phyloP scores from a whole-genome alignment of 176 grass and related monocot species.

The Carex cristatella region DNA sequence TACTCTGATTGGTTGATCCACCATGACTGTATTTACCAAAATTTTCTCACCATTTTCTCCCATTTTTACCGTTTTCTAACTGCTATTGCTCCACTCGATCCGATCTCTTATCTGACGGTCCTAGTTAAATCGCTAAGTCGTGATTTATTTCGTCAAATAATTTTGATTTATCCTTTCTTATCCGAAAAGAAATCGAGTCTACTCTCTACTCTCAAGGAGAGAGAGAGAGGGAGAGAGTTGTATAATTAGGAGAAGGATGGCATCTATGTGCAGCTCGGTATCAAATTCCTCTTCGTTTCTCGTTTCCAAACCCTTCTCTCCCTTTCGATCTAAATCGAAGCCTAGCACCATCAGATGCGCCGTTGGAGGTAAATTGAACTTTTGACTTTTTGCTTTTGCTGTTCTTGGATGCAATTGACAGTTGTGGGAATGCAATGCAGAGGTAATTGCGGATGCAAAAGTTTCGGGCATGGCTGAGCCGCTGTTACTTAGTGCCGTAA shows the following conservation, averaged over 20 bases:
- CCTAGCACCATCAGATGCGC: slow-evolving; percentile 44
- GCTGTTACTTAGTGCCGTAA: slow-evolving; percentile 76
- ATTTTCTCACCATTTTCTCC: not conserved
- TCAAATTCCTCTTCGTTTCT: slow-evolving; percentile 46
- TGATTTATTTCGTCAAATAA: not conserved
- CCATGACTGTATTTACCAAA: not conserved
- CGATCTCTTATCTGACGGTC: slow-evolving; percentile 10
- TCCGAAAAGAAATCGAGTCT: slow-evolving; percentile 11
- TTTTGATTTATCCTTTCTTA: slow-evolving; percentile 8
- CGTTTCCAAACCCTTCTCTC: slow-evolving; percentile 30
- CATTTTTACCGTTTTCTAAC: not conserved
- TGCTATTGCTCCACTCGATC: not conserved
- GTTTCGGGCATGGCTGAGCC: slow-evolving; percentile 49
- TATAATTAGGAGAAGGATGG: slow-evolving; percentile 34
- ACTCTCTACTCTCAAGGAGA: not conserved
- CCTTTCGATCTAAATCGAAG: slow-evolving; percentile 27
- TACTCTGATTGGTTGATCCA: slow-evolving; percentile 1
- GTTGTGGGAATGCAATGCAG: slow-evolving; percentile 30
- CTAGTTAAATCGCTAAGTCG: not conserved
- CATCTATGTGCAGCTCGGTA: slow-evolving; percentile 56
- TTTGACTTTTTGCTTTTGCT: not conserved
- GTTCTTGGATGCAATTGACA: not conserved
- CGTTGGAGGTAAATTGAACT: slow-evolving; percentile 50
- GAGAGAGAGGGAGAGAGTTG: not conserved
- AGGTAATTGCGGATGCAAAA: slow-evolving; percentile 46